Evolutionary conservation across 768 basidiomycete genomes (phyloP).

Genomic region (Pleurotus ostreatus): DNA sequence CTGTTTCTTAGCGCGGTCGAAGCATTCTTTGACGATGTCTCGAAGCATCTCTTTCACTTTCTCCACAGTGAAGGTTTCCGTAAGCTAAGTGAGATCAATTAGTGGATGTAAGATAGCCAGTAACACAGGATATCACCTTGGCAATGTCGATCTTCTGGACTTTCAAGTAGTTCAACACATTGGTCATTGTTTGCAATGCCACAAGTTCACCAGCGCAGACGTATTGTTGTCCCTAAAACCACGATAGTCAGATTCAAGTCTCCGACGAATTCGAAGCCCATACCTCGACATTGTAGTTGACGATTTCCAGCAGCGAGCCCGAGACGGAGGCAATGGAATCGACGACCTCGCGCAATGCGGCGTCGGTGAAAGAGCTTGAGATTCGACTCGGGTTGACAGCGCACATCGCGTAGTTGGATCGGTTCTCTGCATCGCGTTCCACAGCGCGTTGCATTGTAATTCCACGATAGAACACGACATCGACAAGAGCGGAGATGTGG

Average conservation of each 20-base stretch:
- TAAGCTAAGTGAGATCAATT: slow-evolving; percentile 47
- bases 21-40: slow-evolving; percentile 85
- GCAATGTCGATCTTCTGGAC: slow-evolving; percentile 92
- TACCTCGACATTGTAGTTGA: slow-evolving; percentile 94
- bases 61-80: slow-evolving; percentile 83
- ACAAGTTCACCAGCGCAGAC: slow-evolving; percentile 97
- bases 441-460: slow-evolving; percentile 99
- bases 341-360: slow-evolving; percentile 95
- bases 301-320: slow-evolving; percentile 88
- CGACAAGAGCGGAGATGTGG: slow-evolving; percentile 90
- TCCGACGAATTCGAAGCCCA: slow-evolving; percentile 11
- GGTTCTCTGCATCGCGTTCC: slow-evolving; percentile 87
- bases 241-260: neutral
- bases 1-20: slow-evolving; percentile 69
- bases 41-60: slow-evolving; percentile 95
- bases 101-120: slow-evolving; percentile 2
- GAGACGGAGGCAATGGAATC: slow-evolving; percentile 80
- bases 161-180: slow-evolving; percentile 95
- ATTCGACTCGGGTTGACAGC: slow-evolving; percentile 98
- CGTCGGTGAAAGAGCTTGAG: slow-evolving; percentile 90
- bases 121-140: slow-evolving; percentile 47
- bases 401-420: slow-evolving; percentile 98
- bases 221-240: slow-evolving; percentile 91
- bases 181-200: slow-evolving; percentile 90
- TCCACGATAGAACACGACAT: slow-evolving; percentile 99